phyloP scores from a whole-genome alignment of 495 filamentous ascomycete species.

The Penicillium daleae region DNA sequence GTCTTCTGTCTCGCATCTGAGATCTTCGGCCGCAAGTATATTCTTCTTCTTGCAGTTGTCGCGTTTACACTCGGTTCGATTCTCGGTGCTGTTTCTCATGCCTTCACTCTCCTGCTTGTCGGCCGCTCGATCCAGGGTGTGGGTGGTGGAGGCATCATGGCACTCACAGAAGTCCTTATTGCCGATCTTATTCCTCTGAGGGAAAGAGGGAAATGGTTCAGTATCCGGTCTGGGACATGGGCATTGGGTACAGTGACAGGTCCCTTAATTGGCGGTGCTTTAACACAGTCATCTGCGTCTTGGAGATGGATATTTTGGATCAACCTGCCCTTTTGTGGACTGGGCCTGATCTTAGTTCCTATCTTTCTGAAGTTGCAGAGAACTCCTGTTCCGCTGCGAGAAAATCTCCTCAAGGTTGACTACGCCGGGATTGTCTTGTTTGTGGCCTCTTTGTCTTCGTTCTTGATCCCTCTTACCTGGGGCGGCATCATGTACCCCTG shows the following conservation, averaged over 20 bases:
- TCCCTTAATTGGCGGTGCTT: conserved; percentile 37
- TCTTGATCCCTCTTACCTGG: conserved; percentile 60
- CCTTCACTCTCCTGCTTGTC: conserved; percentile 32
- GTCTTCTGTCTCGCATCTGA: conserved; percentile 41
- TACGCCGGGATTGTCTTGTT: conserved; percentile 57
- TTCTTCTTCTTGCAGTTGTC: conserved; percentile 40
- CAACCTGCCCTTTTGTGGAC: conserved; percentile 57
- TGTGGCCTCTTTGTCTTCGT: conserved; percentile 42
- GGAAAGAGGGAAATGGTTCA: conserved; percentile 35
- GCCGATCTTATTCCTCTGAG: conserved; percentile 41
- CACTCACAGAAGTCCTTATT: conserved; percentile 38
- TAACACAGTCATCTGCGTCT: conserved; percentile 33
- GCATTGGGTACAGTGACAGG: conserved; percentile 36
- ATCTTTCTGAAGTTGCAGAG: conserved; percentile 47
- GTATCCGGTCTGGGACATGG: conserved; percentile 19
- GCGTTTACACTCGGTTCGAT: conserved; percentile 46
- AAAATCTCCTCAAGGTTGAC: conserved; percentile 49
- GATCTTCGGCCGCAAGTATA: conserved; percentile 46
- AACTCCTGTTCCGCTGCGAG: conserved; percentile 11
- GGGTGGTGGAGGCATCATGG: conserved; percentile 34
- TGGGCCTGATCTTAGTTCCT: conserved; percentile 54
- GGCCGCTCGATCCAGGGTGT: conserved; percentile 37
- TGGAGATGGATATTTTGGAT: conserved; percentile 70
- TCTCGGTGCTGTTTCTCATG: conserved; percentile 36
- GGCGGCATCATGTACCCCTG: conserved; percentile 57